Evolutionary conservation across 805 yeast genomes (phyloP), one percentile per base, ranked within the genome.

Genomic region (Yamadazyma insecticola): DNA sequence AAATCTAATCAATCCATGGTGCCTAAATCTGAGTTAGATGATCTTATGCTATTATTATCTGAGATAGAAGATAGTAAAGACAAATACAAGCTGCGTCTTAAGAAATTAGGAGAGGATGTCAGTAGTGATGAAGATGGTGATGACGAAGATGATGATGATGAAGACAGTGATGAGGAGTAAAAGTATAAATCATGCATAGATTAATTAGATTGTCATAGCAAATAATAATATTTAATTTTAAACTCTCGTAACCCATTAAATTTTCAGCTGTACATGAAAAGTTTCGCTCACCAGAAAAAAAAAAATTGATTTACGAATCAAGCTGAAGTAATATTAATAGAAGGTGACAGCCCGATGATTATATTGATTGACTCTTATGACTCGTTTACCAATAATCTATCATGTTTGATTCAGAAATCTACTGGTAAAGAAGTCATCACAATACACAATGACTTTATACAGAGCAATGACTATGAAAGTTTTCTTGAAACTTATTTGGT

Each of bases 331-430:
- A n/a, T n/a, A n/a, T n/a, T n/a, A n/a, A n/a, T n/a, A n/a, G n/a
- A n/a, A n/a, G n/a, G 26, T 11, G 11, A 13, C 17, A 13, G 6
- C 10, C 22, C 14, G 18, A 65, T 65, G 72, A 72, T 86, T 32
- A 73, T 87, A 8, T 70, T 87, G 27, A 74, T 92, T 10, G 98
- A 92, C 55, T 89, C 97, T 2, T 89, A 92, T 53, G 99, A 92
- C 55, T 90, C 97, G 2, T 92, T 90, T 67, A 83, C 96, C 4
- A 84, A 74, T 58, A 92, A 92, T 52, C 70, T 92, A 29, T 72
- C 74, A 22, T 67, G 72, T 29, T 69, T 90, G 13, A 55, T 89
- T 15, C 72, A 70, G 39, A 53, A 56, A 12, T 70, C 81, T 10
- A 68, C 82, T 0, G 61, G 57, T 1, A 63, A 64, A 17, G 42